A percentile compares a stretch with the other conserved stretches of the same genome.
phyloP scores from a whole-genome alignment of 768 basidiomycete species.

The Rossbeevera mucosa region DNA sequence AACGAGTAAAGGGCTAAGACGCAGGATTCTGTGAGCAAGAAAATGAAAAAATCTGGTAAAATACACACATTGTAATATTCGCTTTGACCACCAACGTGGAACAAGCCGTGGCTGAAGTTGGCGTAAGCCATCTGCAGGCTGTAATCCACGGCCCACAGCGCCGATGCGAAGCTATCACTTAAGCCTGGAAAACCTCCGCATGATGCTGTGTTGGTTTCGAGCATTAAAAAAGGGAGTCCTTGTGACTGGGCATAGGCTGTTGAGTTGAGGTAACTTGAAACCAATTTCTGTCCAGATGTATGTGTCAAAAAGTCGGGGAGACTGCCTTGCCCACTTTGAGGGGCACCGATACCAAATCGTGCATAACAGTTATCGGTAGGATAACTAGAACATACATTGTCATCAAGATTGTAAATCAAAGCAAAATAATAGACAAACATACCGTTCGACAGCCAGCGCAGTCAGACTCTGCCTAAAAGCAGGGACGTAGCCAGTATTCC shows the following conservation, averaged over 20 bases:
- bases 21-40: not conserved
- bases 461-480: conserved; percentile 39
- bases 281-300: conserved; percentile 42
- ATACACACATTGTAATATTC: conserved; percentile 58
- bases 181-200: conserved; percentile 49
- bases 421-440: not conserved
- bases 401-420: not conserved
- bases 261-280: conserved; percentile 49
- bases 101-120: conserved; percentile 41
- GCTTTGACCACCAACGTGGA: conserved; percentile 59
- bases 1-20: conserved; percentile 38
- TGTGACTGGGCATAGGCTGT: conserved; percentile 36
- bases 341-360: conserved; percentile 38
- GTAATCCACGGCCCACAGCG: conserved; percentile 52
- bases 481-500: conserved; percentile 48
- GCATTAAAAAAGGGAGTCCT: conserved; percentile 47
- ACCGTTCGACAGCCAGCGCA: conserved; percentile 56
- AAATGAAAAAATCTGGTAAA: not conserved
- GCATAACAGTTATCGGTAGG: conserved; percentile 61
- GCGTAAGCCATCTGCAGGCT: conserved; percentile 47
- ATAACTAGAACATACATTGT: conserved; percentile 39
- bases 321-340: conserved; percentile 40
- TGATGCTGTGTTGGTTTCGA: conserved; percentile 54
- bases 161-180: conserved; percentile 54
- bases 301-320: conserved; percentile 54